These are phyloP conservation scores for Immersiporthe knoxdaviesiana DNA, from an alignment of 2,329 filamentous ascomycete species.

Conservation along the genomic window DNA sequence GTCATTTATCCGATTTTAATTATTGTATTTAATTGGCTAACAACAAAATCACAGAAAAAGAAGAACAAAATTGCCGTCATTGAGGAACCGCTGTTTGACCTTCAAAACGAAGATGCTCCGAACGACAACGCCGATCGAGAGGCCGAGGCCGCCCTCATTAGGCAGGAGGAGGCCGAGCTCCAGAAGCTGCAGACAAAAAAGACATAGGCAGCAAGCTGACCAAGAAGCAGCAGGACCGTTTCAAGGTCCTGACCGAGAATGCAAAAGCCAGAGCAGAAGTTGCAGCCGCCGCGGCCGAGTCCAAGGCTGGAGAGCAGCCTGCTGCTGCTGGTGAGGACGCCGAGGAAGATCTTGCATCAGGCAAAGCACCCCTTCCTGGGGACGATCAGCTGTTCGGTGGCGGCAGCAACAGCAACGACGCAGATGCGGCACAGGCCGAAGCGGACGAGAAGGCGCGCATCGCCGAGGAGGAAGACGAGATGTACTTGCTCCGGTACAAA, in stretches of 20 bases:
- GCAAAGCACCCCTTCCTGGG: neutral
- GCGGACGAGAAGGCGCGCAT: slow-evolving; percentile 30
- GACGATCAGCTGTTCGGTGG: neutral
- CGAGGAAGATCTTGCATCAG: slow-evolving; percentile 1
- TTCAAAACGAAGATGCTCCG: neutral
- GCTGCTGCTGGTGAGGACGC: neutral
- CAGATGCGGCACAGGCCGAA: slow-evolving; percentile 34
- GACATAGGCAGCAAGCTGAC: slow-evolving; percentile 20
- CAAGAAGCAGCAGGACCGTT: slow-evolving; percentile 23
- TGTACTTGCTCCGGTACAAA: slow-evolving; percentile 13
- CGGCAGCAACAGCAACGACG: slow-evolving; percentile 10
- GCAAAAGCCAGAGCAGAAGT: slow-evolving; percentile 18
- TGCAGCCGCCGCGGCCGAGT: slow-evolving; percentile 14
- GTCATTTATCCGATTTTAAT: too few relatives aligned
- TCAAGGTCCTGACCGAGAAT: slow-evolving; percentile 22
- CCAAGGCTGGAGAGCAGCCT: slow-evolving; percentile 6
- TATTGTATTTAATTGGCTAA: neutral
- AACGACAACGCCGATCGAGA: slow-evolving; percentile 10
- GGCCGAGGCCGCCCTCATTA: slow-evolving; percentile 25
- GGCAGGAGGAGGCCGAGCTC: slow-evolving; percentile 39
- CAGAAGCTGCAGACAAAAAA: slow-evolving; percentile 32
- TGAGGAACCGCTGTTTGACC: slow-evolving; percentile 24
- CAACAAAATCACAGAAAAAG: slow-evolving; percentile 32
- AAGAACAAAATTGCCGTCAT: slow-evolving; percentile 33
- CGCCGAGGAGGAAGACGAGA: slow-evolving; percentile 23